A percentile compares a stretch with the other conserved stretches of the same genome.
Evolutionary conservation across 257 asterid genomes (phyloP).

Genomic region (Capsicum chinense): DNA sequence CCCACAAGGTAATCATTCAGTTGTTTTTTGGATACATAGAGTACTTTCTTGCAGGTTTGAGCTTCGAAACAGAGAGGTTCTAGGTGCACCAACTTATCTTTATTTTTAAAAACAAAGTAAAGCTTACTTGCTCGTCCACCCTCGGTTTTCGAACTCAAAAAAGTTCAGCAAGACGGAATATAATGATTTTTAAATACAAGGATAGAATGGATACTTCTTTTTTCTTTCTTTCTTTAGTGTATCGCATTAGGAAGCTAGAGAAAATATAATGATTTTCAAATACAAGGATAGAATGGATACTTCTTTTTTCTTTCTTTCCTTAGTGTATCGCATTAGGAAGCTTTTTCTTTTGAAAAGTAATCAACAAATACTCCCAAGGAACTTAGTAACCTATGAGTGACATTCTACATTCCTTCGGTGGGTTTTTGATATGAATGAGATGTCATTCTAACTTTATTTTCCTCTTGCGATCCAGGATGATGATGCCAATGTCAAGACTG

Average conservation of each 20-base stretch:
- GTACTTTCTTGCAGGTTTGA: not conserved
- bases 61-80: not conserved
- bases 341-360: not conserved
- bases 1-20: conserved; percentile 64
- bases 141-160: not conserved
- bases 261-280: not conserved
- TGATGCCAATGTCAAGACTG: conserved; percentile 87
- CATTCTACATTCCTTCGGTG: not conserved
- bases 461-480: conserved; percentile 63
- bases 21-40: not conserved
- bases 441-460: conserved; percentile 24
- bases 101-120: not conserved
- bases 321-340: not conserved
- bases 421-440: conserved; percentile 2
- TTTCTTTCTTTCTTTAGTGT: no score
- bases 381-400: not conserved
- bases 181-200: not conserved
- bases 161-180: not conserved
- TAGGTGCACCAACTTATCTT: not conserved
- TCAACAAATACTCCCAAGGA: not conserved
- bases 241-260: not conserved
- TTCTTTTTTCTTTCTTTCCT: not conserved
- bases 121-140: not conserved
- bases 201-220: not conserved
- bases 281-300: not conserved